Base-by-base conservation (phyloP, 495 filamentous ascomycete genomes). In the Aspergillus biplanus region DNA sequence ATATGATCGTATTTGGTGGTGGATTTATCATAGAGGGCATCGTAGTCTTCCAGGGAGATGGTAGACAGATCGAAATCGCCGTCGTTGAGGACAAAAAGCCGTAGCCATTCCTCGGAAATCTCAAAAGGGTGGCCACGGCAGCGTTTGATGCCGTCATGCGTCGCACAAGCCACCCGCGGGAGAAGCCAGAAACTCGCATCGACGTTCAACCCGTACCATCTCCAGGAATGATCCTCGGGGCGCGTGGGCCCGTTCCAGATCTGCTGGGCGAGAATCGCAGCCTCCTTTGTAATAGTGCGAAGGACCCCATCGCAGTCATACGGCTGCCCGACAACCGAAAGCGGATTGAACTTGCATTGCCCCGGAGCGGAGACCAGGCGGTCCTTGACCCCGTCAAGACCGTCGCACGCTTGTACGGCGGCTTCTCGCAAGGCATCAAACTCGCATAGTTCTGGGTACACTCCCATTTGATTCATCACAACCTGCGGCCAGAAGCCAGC, bases 331-430 rank as follows among this genome's bases (percentile, higher is more conserved):
- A 85, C 74, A 6, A 89, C 60, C 5, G 68, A 67, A 34, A 77
- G 73, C 13, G 81, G 76, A 58, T 81, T 61, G 59, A 86, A 83
- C 31, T 79, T 65, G 71, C 87, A 90, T 15, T 70, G 66, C 6
- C 71, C 66, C 0, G 86, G 85, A 37, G 74, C 62, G 56, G 81
- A 82, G 62, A 90, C 83, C 59, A 90, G 82, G 37, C 76, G 81
- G 69, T 90, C 88, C 3, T 70, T 62, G 5, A 84, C 69, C 0
- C 87, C 86, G 69, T 90, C 87, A 18, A 80, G 69, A 9, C 50
- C 65, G 65, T 90, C 87, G 63, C 81, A 73, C 8, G 66, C 27
- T 65, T 71, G 0, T 70, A 70, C 44, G 79, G 81, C 69, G 4
- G 78, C 80, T 8, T 79, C 69, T 0, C 70, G 65, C 31, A 81